Evolutionary conservation across 768 basidiomycete species (phyloP).

Genomic region (Auriscalpium microsporum): DNA sequence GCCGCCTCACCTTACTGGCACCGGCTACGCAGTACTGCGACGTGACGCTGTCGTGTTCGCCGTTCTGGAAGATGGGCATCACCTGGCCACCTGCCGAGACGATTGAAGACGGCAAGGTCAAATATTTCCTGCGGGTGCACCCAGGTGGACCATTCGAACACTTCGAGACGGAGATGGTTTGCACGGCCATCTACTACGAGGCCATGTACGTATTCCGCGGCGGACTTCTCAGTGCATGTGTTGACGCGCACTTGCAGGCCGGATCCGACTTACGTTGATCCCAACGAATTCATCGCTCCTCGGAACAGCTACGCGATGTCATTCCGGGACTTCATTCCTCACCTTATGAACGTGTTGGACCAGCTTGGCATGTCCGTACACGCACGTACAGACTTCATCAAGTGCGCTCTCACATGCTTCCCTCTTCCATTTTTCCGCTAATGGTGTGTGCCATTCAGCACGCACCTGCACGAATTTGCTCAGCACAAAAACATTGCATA

Average conservation of each 20-base stretch:
- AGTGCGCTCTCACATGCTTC: constrained; percentile 35
- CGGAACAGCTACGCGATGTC: constrained; percentile 84
- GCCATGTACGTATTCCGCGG: constrained; percentile 47
- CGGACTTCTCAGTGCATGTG: neutral
- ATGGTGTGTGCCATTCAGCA: constrained; percentile 31
- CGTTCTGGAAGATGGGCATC: constrained; percentile 64
- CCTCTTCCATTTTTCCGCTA: constrained; percentile 1
- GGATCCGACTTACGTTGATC: constrained; percentile 68
- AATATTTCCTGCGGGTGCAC: constrained; percentile 76
- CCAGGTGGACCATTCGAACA: constrained; percentile 84
- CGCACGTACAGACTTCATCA: constrained; percentile 75
- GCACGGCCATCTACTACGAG: constrained; percentile 80
- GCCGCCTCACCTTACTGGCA: constrained; percentile 65
- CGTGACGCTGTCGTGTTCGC: constrained; percentile 60
- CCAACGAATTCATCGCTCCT: constrained; percentile 69
- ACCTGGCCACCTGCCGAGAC: constrained; percentile 76
- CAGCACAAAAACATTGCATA: constrained; percentile 83
- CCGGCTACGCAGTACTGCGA: constrained; percentile 76
- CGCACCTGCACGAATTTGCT: constrained; percentile 67
- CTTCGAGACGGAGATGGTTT: constrained; percentile 73
- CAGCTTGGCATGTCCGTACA: constrained; percentile 78
- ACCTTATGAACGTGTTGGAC: constrained; percentile 75
- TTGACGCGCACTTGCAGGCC: constrained; percentile 41
- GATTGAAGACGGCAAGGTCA: constrained; percentile 59
- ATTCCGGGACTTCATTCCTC: constrained; percentile 70